A percentile compares a stretch with the other conserved stretches of the same genome.
These are phyloP conservation scores for Exophiala spinifera DNA, from an alignment of 2,329 filamentous ascomycete genomes.

Conservation along the genomic window DNA sequence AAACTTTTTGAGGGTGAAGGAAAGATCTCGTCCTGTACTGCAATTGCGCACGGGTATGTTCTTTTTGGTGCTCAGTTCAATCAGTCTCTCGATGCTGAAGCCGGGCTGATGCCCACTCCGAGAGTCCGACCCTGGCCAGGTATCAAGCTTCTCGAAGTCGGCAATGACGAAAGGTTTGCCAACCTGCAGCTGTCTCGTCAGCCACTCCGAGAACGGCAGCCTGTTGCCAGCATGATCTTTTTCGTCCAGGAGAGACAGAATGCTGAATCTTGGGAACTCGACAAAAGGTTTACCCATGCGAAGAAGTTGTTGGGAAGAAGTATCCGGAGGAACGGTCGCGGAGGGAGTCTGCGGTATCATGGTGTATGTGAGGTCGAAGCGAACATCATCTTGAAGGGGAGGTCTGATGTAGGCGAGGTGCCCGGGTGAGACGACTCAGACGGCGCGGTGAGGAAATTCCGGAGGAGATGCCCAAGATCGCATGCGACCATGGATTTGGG, in stretches of 20 bases:
- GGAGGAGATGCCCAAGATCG: background rate
- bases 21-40: slow-evolving; percentile 35
- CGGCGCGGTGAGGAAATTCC: background rate
- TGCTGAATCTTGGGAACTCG: slow-evolving; percentile 34
- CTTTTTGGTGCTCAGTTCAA: slow-evolving; percentile 35
- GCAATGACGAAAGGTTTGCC: slow-evolving; percentile 37
- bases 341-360: slow-evolving; percentile 30
- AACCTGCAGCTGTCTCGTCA: slow-evolving; percentile 32
- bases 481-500: background rate
- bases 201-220: slow-evolving; percentile 31
- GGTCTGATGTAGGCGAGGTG: background rate
- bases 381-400: slow-evolving; percentile 12
- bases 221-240: slow-evolving; percentile 25
- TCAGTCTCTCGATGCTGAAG: slow-evolving; percentile 34
- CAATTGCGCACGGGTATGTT: slow-evolving; percentile 37
- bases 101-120: slow-evolving; percentile 19
- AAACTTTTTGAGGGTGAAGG: slow-evolving; percentile 35
- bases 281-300: slow-evolving; percentile 32
- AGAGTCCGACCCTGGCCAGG: slow-evolving; percentile 29
- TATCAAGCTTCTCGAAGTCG: slow-evolving; percentile 34
- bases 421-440: too few relatives aligned
- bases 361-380: background rate
- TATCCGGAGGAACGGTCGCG: slow-evolving; percentile 25
- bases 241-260: slow-evolving; percentile 29
- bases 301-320: slow-evolving; percentile 29